These are phyloP conservation scores for Komagataella pseudopastoris DNA, from an alignment of 805 yeast species.

Conservation along the genomic window DNA sequence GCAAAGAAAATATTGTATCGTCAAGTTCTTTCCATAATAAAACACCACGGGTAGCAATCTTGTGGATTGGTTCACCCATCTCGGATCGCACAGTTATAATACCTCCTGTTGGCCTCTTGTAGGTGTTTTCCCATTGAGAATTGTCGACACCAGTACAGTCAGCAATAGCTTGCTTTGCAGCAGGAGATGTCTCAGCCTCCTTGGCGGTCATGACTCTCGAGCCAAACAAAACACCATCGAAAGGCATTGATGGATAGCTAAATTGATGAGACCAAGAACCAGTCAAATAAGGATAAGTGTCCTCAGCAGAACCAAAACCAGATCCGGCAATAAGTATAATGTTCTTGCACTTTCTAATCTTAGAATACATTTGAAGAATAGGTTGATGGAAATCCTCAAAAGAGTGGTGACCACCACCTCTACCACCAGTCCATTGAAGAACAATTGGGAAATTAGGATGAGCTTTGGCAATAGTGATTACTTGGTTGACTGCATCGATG, in stretches of 20 bases:
- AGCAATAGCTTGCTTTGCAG: conserved; percentile 86
- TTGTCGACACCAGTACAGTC: conserved; percentile 86
- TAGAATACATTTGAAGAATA: conserved; percentile 86
- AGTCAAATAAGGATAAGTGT: conserved; percentile 93
- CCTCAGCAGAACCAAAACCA: conserved; percentile 95
- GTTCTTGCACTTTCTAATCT: conserved; percentile 83
- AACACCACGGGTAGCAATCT: conserved; percentile 96
- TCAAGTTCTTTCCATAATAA: conserved; percentile 95
- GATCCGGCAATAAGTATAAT: conserved; percentile 93
- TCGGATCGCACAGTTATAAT: conserved; percentile 91
- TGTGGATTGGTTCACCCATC: conserved; percentile 99
- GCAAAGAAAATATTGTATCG: conserved; percentile 80
- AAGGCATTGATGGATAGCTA: conserved; percentile 97
- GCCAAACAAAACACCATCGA: conserved; percentile 93
- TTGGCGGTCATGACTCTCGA: conserved; percentile 96
- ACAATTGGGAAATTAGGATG: conserved; percentile 96
- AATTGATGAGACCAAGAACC: conserved; percentile 89
- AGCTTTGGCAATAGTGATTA: conserved; percentile 82
- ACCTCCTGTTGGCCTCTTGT: conserved; percentile 95
- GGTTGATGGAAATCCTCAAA: conserved; percentile 99
- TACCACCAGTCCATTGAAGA: conserved; percentile 99
- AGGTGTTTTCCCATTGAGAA: conserved; percentile 83
- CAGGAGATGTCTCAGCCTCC: conserved; percentile 90
- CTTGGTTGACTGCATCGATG: conserved; percentile 79
- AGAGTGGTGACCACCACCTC: conserved; percentile 99